phyloP scores from a whole-genome alignment of 2,329 filamentous ascomycete species.

The Thielaviopsis musarum region DNA sequence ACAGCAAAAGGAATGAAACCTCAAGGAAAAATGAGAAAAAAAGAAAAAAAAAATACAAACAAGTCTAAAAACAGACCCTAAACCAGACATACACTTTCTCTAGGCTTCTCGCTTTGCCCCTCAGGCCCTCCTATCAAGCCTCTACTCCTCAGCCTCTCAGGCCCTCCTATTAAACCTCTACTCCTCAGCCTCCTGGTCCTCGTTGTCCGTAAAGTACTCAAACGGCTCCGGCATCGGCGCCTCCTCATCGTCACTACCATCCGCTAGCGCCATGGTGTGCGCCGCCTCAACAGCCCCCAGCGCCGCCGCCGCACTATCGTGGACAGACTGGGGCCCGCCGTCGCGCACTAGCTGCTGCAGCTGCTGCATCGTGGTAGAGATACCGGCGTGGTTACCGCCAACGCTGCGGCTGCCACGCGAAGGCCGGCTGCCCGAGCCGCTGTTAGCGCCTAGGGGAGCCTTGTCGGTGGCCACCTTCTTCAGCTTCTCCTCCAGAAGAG shows the following conservation, averaged over 20 bases:
- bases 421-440: constrained; percentile 16
- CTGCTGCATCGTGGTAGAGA: neutral
- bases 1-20: no score
- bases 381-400: constrained; percentile 13
- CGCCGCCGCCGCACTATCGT: constrained; percentile 33
- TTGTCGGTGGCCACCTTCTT: constrained; percentile 58
- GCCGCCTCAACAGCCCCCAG: constrained; percentile 56
- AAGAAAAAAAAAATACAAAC: neutral
- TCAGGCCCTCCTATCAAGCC: neutral
- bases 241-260: constrained; percentile 56
- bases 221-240: constrained; percentile 55
- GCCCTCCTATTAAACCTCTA: neutral
- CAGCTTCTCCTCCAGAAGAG: constrained; percentile 77
- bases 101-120: neutral
- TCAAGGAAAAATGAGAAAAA: no score
- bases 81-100: neutral
- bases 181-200: constrained; percentile 3
- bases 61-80: neutral
- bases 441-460: constrained; percentile 34
- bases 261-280: constrained; percentile 67
- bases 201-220: constrained; percentile 57
- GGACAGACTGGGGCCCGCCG: constrained; percentile 15
- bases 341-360: constrained; percentile 12
- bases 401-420: constrained; percentile 19
- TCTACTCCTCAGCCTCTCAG: constrained; percentile 1